These are phyloP conservation scores for Lactifluus hygrophoroides DNA, from an alignment of 768 basidiomycete species.

Conservation along the genomic window DNA sequence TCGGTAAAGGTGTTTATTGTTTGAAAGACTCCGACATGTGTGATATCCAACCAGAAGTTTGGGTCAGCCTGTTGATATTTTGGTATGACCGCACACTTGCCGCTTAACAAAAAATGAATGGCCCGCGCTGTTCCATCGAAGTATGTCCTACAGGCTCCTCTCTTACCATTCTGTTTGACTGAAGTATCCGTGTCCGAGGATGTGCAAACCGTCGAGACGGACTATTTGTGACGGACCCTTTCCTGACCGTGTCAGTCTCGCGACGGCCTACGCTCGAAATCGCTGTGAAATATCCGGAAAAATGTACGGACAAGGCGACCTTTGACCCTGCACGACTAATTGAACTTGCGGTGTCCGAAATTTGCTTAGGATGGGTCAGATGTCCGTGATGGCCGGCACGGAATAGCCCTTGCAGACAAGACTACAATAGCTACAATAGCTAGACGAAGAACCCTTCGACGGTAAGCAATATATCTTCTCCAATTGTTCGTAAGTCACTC, in stretches of 20 bases:
- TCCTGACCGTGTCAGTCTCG: conserved; percentile 20
- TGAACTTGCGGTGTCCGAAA: not conserved
- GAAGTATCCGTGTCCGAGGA: not conserved
- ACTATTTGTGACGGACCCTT: not conserved
- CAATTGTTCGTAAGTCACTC: too few relatives aligned
- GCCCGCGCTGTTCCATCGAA: conserved; percentile 1
- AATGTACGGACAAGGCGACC: not conserved
- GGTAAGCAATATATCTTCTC: not conserved
- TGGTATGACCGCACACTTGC: conserved; percentile 12
- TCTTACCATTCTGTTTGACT: not conserved
- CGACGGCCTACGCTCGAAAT: not conserved
- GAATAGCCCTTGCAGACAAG: not conserved
- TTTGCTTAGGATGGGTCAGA: not conserved
- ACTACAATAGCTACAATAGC: not conserved
- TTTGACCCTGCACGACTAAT: not conserved
- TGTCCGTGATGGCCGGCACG: not conserved
- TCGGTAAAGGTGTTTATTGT: conserved; percentile 1
- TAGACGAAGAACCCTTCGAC: not conserved
- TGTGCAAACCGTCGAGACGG: not conserved
- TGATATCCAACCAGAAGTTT: conserved; percentile 1
- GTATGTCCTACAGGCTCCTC: not conserved
- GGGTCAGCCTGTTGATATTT: conserved; percentile 1
- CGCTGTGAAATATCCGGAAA: not conserved
- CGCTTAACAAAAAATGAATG: conserved; percentile 1
- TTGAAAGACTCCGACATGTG: not conserved